Percentiles rank a stretch among this genome's conserved stretches.
These are phyloP conservation scores for Crithidia brevicula DNA, from an alignment of 208 protist genomes.

Conservation along the genomic window DNA sequence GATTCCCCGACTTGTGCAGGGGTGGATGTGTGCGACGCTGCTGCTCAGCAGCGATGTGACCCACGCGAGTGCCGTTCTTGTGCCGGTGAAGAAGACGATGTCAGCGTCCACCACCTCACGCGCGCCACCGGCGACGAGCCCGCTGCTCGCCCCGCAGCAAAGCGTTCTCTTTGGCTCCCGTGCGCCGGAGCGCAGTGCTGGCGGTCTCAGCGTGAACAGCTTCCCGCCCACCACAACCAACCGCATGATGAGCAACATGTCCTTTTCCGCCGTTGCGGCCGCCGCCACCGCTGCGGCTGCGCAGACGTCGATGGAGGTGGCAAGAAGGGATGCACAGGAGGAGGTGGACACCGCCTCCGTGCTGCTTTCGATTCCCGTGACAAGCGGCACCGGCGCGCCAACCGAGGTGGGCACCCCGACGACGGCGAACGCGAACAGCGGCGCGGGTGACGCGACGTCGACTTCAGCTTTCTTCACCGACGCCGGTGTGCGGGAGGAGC, in stretches of 20 bases:
- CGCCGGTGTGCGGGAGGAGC: slow-evolving; percentile 32
- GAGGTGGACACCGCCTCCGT: slow-evolving; percentile 12
- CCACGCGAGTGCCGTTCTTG: slow-evolving; percentile 37
- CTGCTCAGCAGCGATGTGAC: slow-evolving; percentile 45
- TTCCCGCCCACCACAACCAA: slow-evolving; percentile 13
- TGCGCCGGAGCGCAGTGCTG: slow-evolving; percentile 9
- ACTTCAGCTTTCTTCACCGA: slow-evolving; percentile 14
- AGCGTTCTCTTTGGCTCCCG: slow-evolving; percentile 21
- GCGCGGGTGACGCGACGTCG: not conserved
- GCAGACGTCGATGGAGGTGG: not conserved
- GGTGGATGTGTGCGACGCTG: slow-evolving; percentile 67
- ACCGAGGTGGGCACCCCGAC: not conserved
- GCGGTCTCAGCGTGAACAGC: not conserved
- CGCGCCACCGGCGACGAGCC: not conserved
- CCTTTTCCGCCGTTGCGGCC: slow-evolving; percentile 21
- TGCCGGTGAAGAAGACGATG: slow-evolving; percentile 4
- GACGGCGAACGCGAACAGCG: not conserved
- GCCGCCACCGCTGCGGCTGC: slow-evolving; percentile 10
- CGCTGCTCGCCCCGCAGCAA: slow-evolving; percentile 26
- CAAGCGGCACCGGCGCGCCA: not conserved
- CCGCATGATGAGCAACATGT: slow-evolving; percentile 13
- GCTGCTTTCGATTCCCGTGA: slow-evolving; percentile 31
- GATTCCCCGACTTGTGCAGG: slow-evolving; percentile 66
- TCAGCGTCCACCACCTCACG: slow-evolving; percentile 6
- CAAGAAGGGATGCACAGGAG: not conserved